Percentiles rank a stretch among this genome's conserved stretches.
These are phyloP conservation scores for Caryopteris hybrid DNA, from an alignment of 305 asterid genomes.

Conservation along the genomic window DNA sequence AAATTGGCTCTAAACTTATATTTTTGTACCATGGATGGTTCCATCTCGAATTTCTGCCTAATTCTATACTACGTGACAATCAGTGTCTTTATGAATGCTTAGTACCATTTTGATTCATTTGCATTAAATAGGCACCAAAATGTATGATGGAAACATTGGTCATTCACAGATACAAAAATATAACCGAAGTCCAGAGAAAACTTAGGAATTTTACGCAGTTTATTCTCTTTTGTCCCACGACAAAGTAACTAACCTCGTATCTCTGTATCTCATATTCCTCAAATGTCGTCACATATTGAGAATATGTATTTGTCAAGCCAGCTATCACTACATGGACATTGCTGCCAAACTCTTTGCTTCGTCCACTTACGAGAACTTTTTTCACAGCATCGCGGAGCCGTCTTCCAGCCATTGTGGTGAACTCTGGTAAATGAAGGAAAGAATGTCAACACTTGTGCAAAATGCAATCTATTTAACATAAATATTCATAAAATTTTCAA, in stretches of 20 bases:
- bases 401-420: slow-evolving; percentile 98
- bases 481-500: not conserved
- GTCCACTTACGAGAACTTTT: slow-evolving; percentile 44
- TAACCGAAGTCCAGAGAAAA: slow-evolving; percentile 5
- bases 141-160: not conserved
- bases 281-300: slow-evolving; percentile 83
- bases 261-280: slow-evolving; percentile 94
- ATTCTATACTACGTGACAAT: too few species aligned
- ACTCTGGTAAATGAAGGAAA: slow-evolving; percentile 45
- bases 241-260: slow-evolving; percentile 74
- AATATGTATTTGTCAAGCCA: slow-evolving; percentile 91
- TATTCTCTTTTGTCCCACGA: not conserved
- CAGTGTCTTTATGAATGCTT: too few species aligned
- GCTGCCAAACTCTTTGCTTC: slow-evolving; percentile 42
- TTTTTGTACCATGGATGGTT: not conserved
- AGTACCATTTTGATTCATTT: not conserved
- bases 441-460: not conserved
- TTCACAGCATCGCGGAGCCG: slow-evolving; percentile 92
- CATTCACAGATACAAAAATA: not conserved
- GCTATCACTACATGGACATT: slow-evolving; percentile 86
- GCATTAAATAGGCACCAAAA: not conserved
- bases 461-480: slow-evolving; percentile 4
- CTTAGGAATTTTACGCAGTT: not conserved
- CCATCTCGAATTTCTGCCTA: not conserved
- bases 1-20: not conserved